phyloP scores from a whole-genome alignment of 805 yeast species.

The Torulaspora microellipsoides region DNA sequence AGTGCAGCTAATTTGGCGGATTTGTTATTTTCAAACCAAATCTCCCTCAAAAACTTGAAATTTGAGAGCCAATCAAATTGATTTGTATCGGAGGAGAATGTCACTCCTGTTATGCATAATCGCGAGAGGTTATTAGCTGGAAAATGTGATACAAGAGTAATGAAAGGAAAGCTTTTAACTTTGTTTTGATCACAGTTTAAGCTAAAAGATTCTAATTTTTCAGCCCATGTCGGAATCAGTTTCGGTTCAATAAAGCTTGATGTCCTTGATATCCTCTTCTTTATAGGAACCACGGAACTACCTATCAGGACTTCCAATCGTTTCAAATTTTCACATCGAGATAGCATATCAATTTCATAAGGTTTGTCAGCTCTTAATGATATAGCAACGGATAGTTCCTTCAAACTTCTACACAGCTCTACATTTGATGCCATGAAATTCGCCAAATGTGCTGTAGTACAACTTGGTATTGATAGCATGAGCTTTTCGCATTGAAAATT shows the following conservation, averaged over 20 bases:
- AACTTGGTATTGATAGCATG: constrained; percentile 19
- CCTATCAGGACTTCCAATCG: constrained; percentile 22
- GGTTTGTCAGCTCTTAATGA: constrained; percentile 21
- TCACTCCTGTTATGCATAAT: constrained; percentile 23
- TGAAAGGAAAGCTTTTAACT: constrained; percentile 18
- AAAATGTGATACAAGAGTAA: constrained; percentile 10
- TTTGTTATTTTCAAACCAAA: constrained; percentile 32
- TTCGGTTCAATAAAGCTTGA: constrained; percentile 4
- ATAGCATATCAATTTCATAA: constrained; percentile 18
- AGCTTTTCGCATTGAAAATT: constrained; percentile 14
- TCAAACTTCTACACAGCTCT: constrained; percentile 7
- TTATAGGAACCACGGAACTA: constrained; percentile 16
- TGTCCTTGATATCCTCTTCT: constrained; percentile 2
- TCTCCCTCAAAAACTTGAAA: constrained; percentile 19
- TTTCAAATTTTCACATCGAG: constrained; percentile 16
- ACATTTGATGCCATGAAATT: constrained; percentile 11
- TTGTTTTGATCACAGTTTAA: constrained; percentile 23
- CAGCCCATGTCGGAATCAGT: constrained; percentile 13
- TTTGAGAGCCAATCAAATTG: constrained; percentile 25
- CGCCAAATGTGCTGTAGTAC: constrained; percentile 17
- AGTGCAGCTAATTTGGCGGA: constrained; percentile 19
- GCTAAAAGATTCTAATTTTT: constrained; percentile 19
- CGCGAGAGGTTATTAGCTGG: constrained; percentile 10
- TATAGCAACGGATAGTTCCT: constrained; percentile 19
- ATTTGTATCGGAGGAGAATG: constrained; percentile 7